Base-by-base conservation (phyloP, 768 basidiomycete species). In the Pleurotus eryngii region DNA sequence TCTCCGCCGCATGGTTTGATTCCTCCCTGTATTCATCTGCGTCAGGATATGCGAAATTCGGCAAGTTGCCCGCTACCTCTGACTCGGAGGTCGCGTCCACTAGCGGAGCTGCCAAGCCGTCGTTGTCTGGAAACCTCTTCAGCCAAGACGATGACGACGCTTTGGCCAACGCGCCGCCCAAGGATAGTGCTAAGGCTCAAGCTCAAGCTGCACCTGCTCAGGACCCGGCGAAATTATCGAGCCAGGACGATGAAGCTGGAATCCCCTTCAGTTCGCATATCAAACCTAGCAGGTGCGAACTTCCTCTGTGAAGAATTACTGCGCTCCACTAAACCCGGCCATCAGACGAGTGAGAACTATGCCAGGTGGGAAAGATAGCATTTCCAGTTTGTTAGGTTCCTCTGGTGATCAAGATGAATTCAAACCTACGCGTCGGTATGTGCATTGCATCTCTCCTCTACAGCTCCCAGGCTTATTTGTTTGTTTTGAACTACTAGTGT, bases 21-120 rank as follows among this genome's bases (percentile, higher is more conserved):
- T 35, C 11, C 30, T 35, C 30, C 30, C 30, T 3, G 9, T 35
- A 35, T 35, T 35, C 30, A 35, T 35, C 30, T 35, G 11, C 7
- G 30, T 35, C 63, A 91, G 89, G 83, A 54, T 89, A 89, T 64
- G 89, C 84, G 6, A 78, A 78, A 59, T 90, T 91, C 65, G 89
- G 88, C 47, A 88, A 80, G 61, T 57, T 81, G n/a, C 63, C 74
- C 20, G 66, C 65, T 35, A 35, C 30, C 30, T 49, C 60, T 3
- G 58, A 60, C 15, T 57, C 45, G 17, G 65, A 58, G 17, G 57
- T 64, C 7, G 18, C 39, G 12, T 18, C 39, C 7, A 39, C 22
- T n/a, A 27, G 24, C 8, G 39, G 37, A 39, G 14, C 35, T 15
- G 15, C 40, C 37, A 53, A 53, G 24, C 27, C 35, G 20, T 53